Evolutionary conservation across 164 flowering plant species (phyloP).

Genomic region (Nelumbo lutea): DNA sequence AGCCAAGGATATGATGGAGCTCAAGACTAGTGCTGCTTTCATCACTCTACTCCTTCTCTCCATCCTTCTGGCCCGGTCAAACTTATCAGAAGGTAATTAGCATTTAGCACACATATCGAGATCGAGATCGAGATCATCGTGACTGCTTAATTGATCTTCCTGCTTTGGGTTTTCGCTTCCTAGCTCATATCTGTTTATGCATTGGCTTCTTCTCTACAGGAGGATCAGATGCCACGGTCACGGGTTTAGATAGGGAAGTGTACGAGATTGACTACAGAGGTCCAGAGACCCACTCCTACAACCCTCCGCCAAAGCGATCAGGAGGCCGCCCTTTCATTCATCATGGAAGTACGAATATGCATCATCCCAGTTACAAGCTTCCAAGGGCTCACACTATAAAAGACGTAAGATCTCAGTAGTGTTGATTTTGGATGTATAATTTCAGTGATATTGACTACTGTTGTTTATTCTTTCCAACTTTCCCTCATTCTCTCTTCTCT

Average conservation of each 20-base stretch:
- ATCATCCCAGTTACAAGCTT: conserved; percentile 18
- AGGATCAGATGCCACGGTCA: conserved; percentile 4
- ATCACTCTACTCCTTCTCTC: conserved; percentile 16
- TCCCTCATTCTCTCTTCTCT: no score
- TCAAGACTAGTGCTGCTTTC: conserved; percentile 15
- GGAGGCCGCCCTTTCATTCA: conserved; percentile 21
- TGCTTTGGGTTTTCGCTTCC: neutral
- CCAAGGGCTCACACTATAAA: conserved; percentile 8
- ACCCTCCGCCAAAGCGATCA: conserved; percentile 54
- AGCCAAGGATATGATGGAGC: conserved; percentile 28
- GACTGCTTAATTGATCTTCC: no score
- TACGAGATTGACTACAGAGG: conserved; percentile 87
- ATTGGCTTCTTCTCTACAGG: neutral
- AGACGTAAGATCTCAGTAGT: neutral
- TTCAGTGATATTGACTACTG: no score
- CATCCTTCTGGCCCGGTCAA: conserved; percentile 23
- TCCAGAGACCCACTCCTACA: conserved; percentile 73
- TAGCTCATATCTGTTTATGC: neutral
- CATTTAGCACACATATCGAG: no score
- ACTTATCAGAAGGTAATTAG: conserved; percentile 27
- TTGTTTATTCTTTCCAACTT: no score
- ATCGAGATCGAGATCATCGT: no score
- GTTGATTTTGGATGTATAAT: no score
- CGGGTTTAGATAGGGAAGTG: conserved; percentile 26
- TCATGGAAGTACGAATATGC: conserved; percentile 5